These are phyloP conservation scores for Chlorophyllum brunneum DNA, from an alignment of 768 basidiomycete genomes.

Conservation along the genomic window DNA sequence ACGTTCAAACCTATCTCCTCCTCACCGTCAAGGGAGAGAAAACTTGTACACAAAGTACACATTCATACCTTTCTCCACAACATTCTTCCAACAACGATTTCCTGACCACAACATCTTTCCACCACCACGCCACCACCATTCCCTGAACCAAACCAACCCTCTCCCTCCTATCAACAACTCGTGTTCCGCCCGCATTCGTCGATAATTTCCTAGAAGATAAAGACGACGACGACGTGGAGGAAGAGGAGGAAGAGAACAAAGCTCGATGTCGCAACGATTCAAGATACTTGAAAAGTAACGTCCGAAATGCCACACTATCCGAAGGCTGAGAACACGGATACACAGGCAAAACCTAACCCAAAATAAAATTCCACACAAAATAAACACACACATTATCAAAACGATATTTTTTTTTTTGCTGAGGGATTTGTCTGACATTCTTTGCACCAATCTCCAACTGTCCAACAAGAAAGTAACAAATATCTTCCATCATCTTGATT, in stretches of 20 bases:
- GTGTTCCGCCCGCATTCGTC: too few species aligned
- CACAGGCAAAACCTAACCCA: conserved; percentile 37
- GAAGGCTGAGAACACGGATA: conserved; percentile 54
- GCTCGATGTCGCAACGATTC: conserved; percentile 40
- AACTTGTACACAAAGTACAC: background rate
- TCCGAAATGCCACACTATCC: conserved; percentile 47
- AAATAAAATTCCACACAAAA: background rate
- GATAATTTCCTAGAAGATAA: too few species aligned
- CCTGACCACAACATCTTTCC: conserved; percentile 53
- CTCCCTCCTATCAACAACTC: too few species aligned
- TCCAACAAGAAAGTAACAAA: conserved; percentile 45
- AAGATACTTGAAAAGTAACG: conserved; percentile 46
- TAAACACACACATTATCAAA: too few species aligned
- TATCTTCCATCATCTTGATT: conserved; percentile 47
- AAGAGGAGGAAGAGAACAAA: conserved; percentile 31
- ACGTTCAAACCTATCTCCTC: conserved; percentile 49
- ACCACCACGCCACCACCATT: too few species aligned
- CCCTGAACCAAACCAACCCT: too few species aligned
- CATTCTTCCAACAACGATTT: conserved; percentile 56
- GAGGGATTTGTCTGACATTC: conserved; percentile 25
- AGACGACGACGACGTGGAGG: too few species aligned
- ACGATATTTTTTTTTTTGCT: too few species aligned
- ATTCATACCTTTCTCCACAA: conserved; percentile 44
- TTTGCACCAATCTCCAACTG: conserved; percentile 35
- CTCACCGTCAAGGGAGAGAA: background rate